Conservation (phyloP, 164 flowering plant genomes). For the Magnolia kwangsiensis region DNA sequence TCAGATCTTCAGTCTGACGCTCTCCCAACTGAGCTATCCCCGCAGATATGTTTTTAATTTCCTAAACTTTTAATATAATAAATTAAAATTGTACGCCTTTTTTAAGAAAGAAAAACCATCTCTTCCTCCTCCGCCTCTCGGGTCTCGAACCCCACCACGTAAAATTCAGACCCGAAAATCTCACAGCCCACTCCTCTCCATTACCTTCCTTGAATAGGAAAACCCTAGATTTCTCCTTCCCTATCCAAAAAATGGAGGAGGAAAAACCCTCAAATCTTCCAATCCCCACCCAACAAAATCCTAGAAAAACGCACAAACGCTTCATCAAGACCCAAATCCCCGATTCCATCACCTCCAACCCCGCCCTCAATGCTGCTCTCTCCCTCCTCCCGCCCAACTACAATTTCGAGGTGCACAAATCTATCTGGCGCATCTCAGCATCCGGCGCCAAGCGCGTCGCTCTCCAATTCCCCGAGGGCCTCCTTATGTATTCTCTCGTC, state of each 20-base stretch:
- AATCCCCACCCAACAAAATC: constrained; percentile 10
- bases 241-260: background rate
- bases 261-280: background rate
- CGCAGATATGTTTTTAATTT: constrained; percentile 16
- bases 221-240: background rate
- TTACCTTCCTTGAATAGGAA: background rate
- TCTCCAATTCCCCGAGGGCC: constrained; percentile 95
- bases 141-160: too few relatives aligned
- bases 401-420: constrained; percentile 90
- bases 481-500: constrained; percentile 80
- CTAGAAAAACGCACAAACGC: constrained; percentile 57
- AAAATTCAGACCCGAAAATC: too few relatives aligned
- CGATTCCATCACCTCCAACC: constrained; percentile 61
- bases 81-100: too few relatives aligned
- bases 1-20: constrained; percentile 93
- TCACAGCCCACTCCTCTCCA: too few relatives aligned
- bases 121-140: too few relatives aligned
- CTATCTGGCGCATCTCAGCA: constrained; percentile 68
- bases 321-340: constrained; percentile 83
- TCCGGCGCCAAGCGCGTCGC: constrained; percentile 70
- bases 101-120: too few relatives aligned
- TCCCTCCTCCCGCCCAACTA: constrained; percentile 83
- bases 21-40: constrained; percentile 89
- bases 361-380: constrained; percentile 71
- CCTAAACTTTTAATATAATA: too few relatives aligned